Conservation (phyloP, 192 early-diverging fungal species). For the Spizellomyces punctatus region DNA sequence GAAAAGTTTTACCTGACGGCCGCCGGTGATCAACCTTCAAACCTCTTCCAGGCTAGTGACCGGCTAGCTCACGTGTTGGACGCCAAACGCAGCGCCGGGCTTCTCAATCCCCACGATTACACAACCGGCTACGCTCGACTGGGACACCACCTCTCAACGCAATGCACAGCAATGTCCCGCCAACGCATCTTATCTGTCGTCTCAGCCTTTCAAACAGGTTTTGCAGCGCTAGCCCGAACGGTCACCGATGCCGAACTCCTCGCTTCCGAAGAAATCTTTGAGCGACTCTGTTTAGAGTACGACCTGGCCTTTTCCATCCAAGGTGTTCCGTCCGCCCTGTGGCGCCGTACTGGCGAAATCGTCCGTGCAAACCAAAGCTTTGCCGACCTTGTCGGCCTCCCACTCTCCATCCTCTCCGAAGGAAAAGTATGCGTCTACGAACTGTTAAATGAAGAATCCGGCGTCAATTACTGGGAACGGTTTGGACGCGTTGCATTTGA, state of each 20-base stretch:
- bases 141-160: slow-evolving; percentile 74
- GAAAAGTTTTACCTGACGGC: slow-evolving; percentile 78
- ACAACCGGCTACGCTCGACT: slow-evolving; percentile 81
- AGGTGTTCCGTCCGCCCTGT: slow-evolving; percentile 88
- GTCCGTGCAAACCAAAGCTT: slow-evolving; percentile 92
- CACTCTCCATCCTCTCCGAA: slow-evolving; percentile 73
- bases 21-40: slow-evolving; percentile 56
- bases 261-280: slow-evolving; percentile 83
- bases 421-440: slow-evolving; percentile 51
- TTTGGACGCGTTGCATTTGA: slow-evolving; percentile 51
- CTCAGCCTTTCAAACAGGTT: slow-evolving; percentile 78
- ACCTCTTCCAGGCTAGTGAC: neutral
- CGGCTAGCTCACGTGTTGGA: slow-evolving; percentile 45
- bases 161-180: slow-evolving; percentile 35
- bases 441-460: slow-evolving; percentile 41
- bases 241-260: slow-evolving; percentile 82
- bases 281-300: slow-evolving; percentile 83
- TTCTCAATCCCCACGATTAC: slow-evolving; percentile 89
- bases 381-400: slow-evolving; percentile 72
- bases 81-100: slow-evolving; percentile 86
- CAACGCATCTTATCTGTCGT: slow-evolving; percentile 80
- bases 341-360: slow-evolving; percentile 92
- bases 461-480: slow-evolving; percentile 46
- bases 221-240: slow-evolving; percentile 76
- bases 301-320: slow-evolving; percentile 85